Conservation (phyloP, 129 eudicot species). For the Mikania micrantha region DNA sequence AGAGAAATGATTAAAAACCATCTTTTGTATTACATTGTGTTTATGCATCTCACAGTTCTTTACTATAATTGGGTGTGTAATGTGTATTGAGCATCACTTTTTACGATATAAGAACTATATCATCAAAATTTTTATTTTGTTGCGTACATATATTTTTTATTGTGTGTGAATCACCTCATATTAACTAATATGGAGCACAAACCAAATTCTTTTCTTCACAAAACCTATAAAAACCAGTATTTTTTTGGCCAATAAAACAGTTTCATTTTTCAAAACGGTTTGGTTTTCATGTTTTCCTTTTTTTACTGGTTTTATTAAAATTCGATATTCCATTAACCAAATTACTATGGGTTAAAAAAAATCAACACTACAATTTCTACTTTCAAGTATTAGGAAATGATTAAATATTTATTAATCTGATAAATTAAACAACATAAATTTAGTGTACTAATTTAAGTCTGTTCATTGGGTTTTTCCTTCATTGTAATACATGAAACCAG, state of each 20-base stretch:
- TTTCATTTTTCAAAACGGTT: not conserved
- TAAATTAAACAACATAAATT: not conserved
- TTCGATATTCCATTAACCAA: not conserved
- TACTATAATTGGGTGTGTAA: too few species aligned
- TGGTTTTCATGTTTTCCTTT: not conserved
- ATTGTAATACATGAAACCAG: not conserved
- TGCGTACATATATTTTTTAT: not conserved
- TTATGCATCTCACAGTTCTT: too few species aligned
- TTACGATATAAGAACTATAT: not conserved
- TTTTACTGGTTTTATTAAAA: not conserved
- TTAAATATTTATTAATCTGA: not conserved
- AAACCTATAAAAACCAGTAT: not conserved
- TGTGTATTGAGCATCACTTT: too few species aligned
- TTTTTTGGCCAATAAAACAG: not conserved
- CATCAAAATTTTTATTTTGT: not conserved
- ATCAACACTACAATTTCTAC: not conserved
- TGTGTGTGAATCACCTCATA: not conserved
- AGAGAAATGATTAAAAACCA: too few species aligned
- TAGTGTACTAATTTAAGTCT: not conserved
- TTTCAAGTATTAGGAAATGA: not conserved
- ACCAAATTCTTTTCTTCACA: not conserved
- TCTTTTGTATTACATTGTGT: too few species aligned
- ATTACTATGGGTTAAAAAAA: not conserved
- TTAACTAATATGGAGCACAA: not conserved
- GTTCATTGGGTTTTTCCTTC: not conserved